A percentile compares a stretch with the other conserved stretches of the same genome.
These are phyloP conservation scores for Pelargonium australe DNA, from an alignment of 441 rosid genomes.

Conservation along the genomic window DNA sequence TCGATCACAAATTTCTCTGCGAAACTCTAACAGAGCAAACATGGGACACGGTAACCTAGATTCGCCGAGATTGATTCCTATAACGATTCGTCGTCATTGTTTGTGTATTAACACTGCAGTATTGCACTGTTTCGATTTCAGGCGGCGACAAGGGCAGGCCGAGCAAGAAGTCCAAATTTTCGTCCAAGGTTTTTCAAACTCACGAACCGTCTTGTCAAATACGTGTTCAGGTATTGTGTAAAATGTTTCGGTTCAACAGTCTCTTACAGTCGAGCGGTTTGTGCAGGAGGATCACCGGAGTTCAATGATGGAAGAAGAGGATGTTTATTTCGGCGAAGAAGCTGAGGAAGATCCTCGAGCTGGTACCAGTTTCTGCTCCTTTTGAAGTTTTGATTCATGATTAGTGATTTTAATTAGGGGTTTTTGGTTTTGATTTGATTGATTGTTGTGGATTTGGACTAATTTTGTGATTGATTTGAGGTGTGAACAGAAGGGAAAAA, in stretches of 20 bases:
- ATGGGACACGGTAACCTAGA: constrained; percentile 21
- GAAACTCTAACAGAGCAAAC: neutral
- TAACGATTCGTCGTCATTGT: neutral
- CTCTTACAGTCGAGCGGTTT: neutral
- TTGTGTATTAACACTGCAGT: neutral
- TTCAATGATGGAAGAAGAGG: constrained; percentile 41
- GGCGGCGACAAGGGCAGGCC: constrained; percentile 56
- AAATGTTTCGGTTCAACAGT: neutral
- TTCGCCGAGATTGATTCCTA: neutral
- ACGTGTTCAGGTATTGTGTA: neutral
- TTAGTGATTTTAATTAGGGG: neutral
- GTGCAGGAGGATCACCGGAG: constrained; percentile 57
- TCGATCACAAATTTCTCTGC: neutral
- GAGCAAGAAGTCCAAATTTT: constrained; percentile 47
- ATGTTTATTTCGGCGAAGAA: constrained; percentile 41
- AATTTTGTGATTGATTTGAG: constrained; percentile 28
- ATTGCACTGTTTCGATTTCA: neutral
- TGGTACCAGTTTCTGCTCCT: constrained; percentile 31
- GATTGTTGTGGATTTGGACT: constrained; percentile 5
- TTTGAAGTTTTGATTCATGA: neutral
- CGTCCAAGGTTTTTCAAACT: constrained; percentile 40
- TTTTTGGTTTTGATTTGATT: neutral
- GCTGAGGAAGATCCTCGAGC: constrained; percentile 53
- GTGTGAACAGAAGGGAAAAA: constrained; percentile 51
- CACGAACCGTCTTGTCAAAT: neutral